Conservation (phyloP, 371 early-diverging fungal genomes). For the Lichtheimia corymbifera region DNA sequence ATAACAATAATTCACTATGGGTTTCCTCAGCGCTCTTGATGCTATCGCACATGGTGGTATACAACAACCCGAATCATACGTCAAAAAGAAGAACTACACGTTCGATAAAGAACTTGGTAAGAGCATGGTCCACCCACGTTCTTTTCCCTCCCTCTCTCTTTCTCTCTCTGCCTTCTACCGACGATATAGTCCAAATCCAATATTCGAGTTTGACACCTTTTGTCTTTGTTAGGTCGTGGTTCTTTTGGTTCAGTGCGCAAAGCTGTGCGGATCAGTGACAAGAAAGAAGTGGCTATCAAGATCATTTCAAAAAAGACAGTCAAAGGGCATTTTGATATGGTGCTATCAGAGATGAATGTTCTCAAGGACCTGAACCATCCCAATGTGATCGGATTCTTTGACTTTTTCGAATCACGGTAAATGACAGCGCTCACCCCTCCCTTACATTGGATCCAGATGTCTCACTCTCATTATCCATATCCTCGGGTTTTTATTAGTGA, state of each 20-base stretch:
- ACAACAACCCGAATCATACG: constrained; percentile 38
- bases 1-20: constrained; percentile 2
- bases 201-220: neutral
- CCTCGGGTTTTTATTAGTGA: constrained; percentile 36
- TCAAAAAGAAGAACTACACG: constrained; percentile 66
- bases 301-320: constrained; percentile 72
- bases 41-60: constrained; percentile 19
- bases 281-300: constrained; percentile 73
- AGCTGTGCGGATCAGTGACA: constrained; percentile 54
- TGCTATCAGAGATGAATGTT: constrained; percentile 70
- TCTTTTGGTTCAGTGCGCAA: constrained; percentile 75
- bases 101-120: constrained; percentile 64
- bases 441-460: too few species aligned
- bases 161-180: neutral
- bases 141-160: neutral
- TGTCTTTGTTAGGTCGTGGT: constrained; percentile 56
- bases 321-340: constrained; percentile 69
- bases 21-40: constrained; percentile 14
- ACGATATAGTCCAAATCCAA: neutral
- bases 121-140: neutral
- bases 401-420: constrained; percentile 74
- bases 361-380: constrained; percentile 72
- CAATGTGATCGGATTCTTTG: constrained; percentile 79
- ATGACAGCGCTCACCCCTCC: neutral
- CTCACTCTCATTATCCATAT: neutral